A percentile compares a stretch with the other conserved stretches of the same genome.
These are phyloP conservation scores for Zygnema cylindricum DNA, from an alignment of 139 green algal species.

Conservation along the genomic window DNA sequence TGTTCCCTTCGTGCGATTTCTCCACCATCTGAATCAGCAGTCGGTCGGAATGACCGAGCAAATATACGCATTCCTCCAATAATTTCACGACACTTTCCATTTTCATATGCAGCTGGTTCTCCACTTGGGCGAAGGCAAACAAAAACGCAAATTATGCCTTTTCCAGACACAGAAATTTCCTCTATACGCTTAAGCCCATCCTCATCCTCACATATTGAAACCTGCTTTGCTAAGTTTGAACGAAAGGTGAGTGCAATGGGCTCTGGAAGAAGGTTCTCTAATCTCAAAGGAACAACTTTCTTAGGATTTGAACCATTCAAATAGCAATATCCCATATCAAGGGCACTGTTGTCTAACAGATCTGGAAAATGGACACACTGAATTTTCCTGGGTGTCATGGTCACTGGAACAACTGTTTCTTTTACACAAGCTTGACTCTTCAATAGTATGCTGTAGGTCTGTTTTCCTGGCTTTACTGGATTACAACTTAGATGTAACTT, in stretches of 20 bases:
- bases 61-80: conserved; percentile 12
- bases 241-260: conserved; percentile 6
- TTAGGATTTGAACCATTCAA: not conserved
- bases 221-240: conserved; percentile 18
- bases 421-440: not conserved
- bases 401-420: not conserved
- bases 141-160: not conserved
- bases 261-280: not conserved
- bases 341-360: not conserved
- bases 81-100: conserved; percentile 8
- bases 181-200: not conserved
- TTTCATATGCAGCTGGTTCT: conserved; percentile 5
- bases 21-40: not conserved
- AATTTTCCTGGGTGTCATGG: not conserved
- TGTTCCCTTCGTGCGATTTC: not conserved
- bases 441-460: not conserved
- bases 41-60: not conserved
- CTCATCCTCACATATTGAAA: conserved; percentile 29
- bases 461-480: conserved; percentile 2
- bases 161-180: not conserved
- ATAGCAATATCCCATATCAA: conserved; percentile 19
- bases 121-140: conserved; percentile 1
- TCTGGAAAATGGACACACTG: not conserved
- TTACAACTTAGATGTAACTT: not conserved
- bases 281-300: not conserved